Conservation (phyloP, 108 stramenopile genomes). For the Nitzschia palea region DNA sequence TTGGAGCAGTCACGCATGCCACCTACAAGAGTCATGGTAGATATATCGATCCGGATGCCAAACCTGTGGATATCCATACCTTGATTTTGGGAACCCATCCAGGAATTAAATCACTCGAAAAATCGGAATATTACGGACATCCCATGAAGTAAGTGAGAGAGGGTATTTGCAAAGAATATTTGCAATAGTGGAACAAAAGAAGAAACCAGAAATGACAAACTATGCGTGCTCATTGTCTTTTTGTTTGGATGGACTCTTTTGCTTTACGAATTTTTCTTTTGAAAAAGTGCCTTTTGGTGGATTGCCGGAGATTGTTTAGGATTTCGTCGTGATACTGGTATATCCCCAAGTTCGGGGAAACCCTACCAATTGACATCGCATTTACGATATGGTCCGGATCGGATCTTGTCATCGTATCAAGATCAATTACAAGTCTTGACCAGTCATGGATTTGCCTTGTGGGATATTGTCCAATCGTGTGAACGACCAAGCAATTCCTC, state of each 20-base stretch:
- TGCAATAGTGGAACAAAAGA: not conserved
- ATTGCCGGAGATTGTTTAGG: slow-evolving; percentile 79
- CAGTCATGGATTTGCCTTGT: slow-evolving; percentile 72
- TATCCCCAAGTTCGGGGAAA: slow-evolving; percentile 43
- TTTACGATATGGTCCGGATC: slow-evolving; percentile 46
- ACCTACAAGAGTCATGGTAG: not conserved
- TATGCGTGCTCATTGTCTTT: not conserved
- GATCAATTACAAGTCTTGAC: slow-evolving; percentile 55
- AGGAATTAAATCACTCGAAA: slow-evolving; percentile 47
- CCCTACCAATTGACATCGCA: slow-evolving; percentile 57
- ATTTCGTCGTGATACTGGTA: slow-evolving; percentile 58
- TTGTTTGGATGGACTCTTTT: not conserved
- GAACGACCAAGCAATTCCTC: slow-evolving; percentile 40
- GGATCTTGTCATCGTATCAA: slow-evolving; percentile 54
- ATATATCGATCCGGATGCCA: not conserved
- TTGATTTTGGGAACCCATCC: slow-evolving; percentile 82
- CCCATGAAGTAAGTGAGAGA: slow-evolving; percentile 54
- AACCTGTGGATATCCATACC: slow-evolving; percentile 47
- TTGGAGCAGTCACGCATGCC: slow-evolving; percentile 7
- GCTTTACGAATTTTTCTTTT: not conserved
- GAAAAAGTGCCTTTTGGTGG: slow-evolving; percentile 83
- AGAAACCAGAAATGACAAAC: not conserved
- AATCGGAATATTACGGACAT: slow-evolving; percentile 65
- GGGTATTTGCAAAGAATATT: too few relatives aligned
- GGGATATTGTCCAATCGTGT: slow-evolving; percentile 78